phyloP scores from a whole-genome alignment of 306 rosid species.

The Lupinus albus region DNA sequence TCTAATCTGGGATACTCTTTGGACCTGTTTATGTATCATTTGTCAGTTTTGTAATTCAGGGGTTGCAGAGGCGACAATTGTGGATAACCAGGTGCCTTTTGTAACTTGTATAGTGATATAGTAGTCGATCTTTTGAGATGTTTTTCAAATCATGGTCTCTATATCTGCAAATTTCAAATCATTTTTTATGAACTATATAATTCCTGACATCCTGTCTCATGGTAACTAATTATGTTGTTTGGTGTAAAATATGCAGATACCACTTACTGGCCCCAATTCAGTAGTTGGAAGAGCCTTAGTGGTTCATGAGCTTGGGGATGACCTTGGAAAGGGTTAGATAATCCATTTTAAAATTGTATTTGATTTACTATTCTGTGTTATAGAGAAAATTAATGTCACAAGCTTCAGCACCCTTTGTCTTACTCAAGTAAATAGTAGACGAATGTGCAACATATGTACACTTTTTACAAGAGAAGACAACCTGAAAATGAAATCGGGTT shows the following conservation, averaged over 20 bases:
- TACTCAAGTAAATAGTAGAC: not conserved
- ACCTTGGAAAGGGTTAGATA: conserved; percentile 82
- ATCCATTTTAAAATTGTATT: conserved; percentile 35
- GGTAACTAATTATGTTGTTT: conserved; percentile 18
- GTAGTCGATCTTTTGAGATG: not conserved
- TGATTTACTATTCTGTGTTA: conserved; percentile 9
- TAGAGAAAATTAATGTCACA: conserved; percentile 29
- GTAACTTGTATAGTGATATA: conserved; percentile 3
- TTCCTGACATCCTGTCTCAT: not conserved
- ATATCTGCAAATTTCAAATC: not conserved
- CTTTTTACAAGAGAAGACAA: conserved; percentile 25
- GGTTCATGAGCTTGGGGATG: conserved; percentile 86
- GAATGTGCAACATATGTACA: conserved; percentile 12
- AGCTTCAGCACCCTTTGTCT: conserved; percentile 16
- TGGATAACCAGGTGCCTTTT: conserved; percentile 69
- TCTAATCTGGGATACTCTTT: not conserved
- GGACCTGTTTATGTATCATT: conserved; percentile 26
- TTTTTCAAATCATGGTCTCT: conserved; percentile 1
- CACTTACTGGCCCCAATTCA: conserved; percentile 70
- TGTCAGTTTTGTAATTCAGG: conserved; percentile 48
- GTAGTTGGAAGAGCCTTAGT: conserved; percentile 87
- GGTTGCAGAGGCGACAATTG: conserved; percentile 72
- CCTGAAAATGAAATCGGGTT: conserved; percentile 32
- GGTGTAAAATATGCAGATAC: conserved; percentile 58
- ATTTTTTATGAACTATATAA: not conserved